Conservation (phyloP, 176 grass and related monocot genomes). For the Aegilops tauschii region DNA sequence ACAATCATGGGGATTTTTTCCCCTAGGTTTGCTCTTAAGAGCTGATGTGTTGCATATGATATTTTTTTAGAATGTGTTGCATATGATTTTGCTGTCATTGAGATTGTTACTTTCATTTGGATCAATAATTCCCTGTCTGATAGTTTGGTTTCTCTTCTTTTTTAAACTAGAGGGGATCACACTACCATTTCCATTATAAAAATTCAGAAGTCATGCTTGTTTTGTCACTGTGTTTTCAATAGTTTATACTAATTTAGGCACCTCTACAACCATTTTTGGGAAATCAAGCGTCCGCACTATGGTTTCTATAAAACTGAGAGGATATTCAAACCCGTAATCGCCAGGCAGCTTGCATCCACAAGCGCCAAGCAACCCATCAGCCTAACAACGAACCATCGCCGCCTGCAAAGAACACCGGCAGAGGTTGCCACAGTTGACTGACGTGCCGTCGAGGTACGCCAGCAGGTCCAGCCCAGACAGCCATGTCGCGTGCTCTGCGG, state of each 20-base stretch:
- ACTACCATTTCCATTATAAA: no score
- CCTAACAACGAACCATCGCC: not conserved
- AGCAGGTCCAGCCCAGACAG: constrained; percentile 80
- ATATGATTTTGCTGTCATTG: not conserved
- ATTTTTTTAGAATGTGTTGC: not conserved
- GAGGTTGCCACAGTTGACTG: constrained; percentile 34
- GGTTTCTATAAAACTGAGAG: not conserved
- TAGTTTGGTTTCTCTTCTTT: no score
- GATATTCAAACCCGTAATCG: constrained; percentile 59
- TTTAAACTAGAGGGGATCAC: no score
- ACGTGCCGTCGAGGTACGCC: constrained; percentile 87
- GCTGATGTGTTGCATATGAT: no score
- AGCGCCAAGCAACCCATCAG: constrained; percentile 1
- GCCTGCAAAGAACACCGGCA: not conserved
- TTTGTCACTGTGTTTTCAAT: not conserved
- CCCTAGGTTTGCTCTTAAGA: no score
- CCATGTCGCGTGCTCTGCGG: constrained; percentile 57
- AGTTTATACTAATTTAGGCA: not conserved
- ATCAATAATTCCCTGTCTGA: not conserved
- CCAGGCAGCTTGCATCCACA: constrained; percentile 49
- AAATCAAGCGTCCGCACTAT: not conserved
- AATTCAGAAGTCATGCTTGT: not conserved
- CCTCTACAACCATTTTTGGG: not conserved
- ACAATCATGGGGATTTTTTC: no score
- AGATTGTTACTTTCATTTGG: not conserved